Conservation (phyloP, 805 yeast species). For the Candida anglica region DNA sequence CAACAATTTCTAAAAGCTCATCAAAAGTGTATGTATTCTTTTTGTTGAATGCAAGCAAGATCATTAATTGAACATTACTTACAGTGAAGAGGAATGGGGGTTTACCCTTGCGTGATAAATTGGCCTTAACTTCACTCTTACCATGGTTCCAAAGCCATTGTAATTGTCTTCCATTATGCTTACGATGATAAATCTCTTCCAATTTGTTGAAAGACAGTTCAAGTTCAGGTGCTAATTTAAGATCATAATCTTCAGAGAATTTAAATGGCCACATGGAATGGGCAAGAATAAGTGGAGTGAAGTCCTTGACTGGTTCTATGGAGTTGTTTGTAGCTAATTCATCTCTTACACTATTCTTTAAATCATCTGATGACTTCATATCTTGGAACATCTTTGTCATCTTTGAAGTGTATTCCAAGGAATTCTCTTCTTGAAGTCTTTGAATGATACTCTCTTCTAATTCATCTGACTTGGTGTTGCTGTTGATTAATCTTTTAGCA, state of each 20-base stretch:
- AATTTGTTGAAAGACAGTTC: constrained; percentile 61
- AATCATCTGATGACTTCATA: constrained; percentile 76
- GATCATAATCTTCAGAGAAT: constrained; percentile 34
- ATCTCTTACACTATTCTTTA: constrained; percentile 56
- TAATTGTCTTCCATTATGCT: constrained; percentile 83
- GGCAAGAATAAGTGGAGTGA: constrained; percentile 76
- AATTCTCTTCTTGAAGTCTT: constrained; percentile 82
- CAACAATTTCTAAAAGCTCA: constrained; percentile 64
- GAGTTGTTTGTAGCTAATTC: constrained; percentile 23
- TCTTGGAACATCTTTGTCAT: constrained; percentile 96
- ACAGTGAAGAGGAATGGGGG: constrained; percentile 80
- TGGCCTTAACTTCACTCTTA: constrained; percentile 87
- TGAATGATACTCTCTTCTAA: constrained; percentile 83
- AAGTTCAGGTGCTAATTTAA: constrained; percentile 66
- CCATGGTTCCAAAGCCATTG: constrained; percentile 97
- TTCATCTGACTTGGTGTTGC: constrained; percentile 80
- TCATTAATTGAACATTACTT: constrained; percentile 82
- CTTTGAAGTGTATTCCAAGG: constrained; percentile 88
- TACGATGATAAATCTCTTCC: constrained; percentile 61
- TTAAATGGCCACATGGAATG: constrained; percentile 86
- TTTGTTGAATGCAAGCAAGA: constrained; percentile 78
- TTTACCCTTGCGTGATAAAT: constrained; percentile 73
- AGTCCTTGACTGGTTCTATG: constrained; percentile 46
- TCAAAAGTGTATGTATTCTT: constrained; percentile 54
- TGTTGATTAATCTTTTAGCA: constrained; percentile 84